Evolutionary conservation across 345 rosid species (phyloP), one percentile per base, ranked within the genome.

Genomic region (Laguncularia racemosa): DNA sequence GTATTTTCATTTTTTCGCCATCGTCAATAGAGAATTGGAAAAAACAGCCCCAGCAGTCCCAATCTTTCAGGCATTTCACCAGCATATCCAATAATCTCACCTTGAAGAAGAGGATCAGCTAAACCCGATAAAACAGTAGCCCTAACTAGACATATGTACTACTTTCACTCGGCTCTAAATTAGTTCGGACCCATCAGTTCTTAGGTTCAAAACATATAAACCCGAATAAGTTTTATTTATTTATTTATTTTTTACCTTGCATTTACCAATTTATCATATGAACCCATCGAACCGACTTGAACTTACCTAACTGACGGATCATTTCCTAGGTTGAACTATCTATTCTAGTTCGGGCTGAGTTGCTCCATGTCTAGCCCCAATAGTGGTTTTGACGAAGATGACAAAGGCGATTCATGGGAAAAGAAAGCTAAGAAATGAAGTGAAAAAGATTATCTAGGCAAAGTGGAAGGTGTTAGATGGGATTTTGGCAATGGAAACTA

Each of bases 381-480:
- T 72, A 79, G 89, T 89, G 86, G 85, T 89, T 62, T 93, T 97
- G 67, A 89, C 95, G 76, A 95, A 95, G 43, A 97, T 93, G 77
- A 93, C 85, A 86, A 85, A 93, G 46, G 95, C 69, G 83, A 89
- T 93, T 97, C 99, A 89, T 17, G 99, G 99, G 72, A 93, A 87
- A 52, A 93, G 90, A 46, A 62, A 87, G 46, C 97, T 92, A 7
- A 82, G 57, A 19, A 97, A 92, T 19, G 89, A 72, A 0, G 85
- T 76, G 73, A 93, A 89, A 90, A 89, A 77, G 78, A 87, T 82
- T 33, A 81, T 75, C 80, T 89, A 93, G 19, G 90, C 95, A 2
- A 93, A 69, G 59, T 93, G 80, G 77, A 72, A 89, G 0, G 76
- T 51, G 76, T 85, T 96, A 4, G 74, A 44, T 0, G 95, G 95